A percentile compares a stretch with the other conserved stretches of the same genome.
phyloP scores from a whole-genome alignment of 2,329 filamentous ascomycete genomes.

The Colletotrichum sp. region DNA sequence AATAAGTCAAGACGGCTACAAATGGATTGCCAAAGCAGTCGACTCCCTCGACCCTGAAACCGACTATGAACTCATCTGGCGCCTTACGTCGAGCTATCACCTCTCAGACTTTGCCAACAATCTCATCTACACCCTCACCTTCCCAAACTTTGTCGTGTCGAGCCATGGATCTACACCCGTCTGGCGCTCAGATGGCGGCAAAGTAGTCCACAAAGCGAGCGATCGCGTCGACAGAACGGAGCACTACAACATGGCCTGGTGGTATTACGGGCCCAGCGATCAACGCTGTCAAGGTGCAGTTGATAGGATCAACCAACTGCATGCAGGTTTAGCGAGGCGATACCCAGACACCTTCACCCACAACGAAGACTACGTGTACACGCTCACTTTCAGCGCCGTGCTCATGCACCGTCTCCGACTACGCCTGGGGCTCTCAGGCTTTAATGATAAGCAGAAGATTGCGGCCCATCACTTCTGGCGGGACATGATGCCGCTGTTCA shows the following conservation, averaged over 20 bases:
- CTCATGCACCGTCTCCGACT: neutral
- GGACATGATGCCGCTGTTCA: neutral
- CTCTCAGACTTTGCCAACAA: neutral
- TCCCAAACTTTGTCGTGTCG: neutral
- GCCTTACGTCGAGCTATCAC: neutral
- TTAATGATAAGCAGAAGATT: neutral
- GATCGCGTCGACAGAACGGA: neutral
- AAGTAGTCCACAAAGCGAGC: neutral
- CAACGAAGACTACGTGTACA: constrained; percentile 2
- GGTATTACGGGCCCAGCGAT: neutral
- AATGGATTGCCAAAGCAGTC: neutral
- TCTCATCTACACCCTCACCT: neutral
- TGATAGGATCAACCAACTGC: neutral
- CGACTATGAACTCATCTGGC: neutral
- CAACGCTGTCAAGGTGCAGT: neutral
- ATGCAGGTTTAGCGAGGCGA: neutral
- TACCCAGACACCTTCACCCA: neutral
- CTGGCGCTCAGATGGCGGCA: neutral
- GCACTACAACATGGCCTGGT: neutral
- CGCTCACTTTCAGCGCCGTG: neutral
- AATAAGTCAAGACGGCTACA: neutral
- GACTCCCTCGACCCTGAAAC: neutral
- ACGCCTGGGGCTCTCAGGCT: neutral
- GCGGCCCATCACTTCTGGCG: neutral
- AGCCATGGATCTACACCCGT: neutral